Evolutionary conservation across 106 monocot species (phyloP).

Genomic region (Dendrobium nobile): DNA sequence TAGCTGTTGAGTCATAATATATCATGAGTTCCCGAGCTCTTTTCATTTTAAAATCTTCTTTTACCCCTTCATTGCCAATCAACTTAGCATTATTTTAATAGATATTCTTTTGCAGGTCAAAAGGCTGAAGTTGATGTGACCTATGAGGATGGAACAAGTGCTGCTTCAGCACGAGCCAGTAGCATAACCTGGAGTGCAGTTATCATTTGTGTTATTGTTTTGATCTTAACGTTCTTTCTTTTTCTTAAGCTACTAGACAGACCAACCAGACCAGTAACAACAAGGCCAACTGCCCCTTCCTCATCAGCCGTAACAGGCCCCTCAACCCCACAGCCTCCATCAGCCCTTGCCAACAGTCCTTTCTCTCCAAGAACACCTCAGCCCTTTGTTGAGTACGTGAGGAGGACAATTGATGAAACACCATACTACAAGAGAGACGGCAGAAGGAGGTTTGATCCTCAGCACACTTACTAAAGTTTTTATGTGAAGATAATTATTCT

Average conservation of each 20-base stretch:
- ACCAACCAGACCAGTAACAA: conserved; percentile 21
- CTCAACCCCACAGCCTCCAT: conserved; percentile 10
- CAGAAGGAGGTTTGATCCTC: conserved; percentile 69
- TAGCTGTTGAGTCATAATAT: too few species aligned
- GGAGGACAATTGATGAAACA: conserved; percentile 87
- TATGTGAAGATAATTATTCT: too few species aligned
- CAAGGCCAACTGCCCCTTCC: conserved; percentile 3
- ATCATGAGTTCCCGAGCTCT: too few species aligned
- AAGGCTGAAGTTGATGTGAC: conserved; percentile 53
- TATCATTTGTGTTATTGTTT: conserved; percentile 20
- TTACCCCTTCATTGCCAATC: too few species aligned
- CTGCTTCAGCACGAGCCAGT: neutral
- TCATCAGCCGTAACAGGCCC: conserved; percentile 7
- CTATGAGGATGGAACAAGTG: conserved; percentile 28
- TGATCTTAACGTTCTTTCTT: conserved; percentile 37
- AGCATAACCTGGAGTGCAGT: conserved; percentile 38
- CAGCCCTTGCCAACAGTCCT: conserved; percentile 3
- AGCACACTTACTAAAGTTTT: conserved; percentile 53
- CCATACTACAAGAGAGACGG: conserved; percentile 66
- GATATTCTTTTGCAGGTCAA: conserved; percentile 45
- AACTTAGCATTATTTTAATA: too few species aligned
- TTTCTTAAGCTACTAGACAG: conserved; percentile 60
- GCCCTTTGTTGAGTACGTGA: conserved; percentile 80
- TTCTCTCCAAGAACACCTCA: conserved; percentile 57
- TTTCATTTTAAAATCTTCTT: too few species aligned